phyloP scores from a whole-genome alignment of 2,329 filamentous ascomycete genomes.

The Scedosporium aurantiacum region DNA sequence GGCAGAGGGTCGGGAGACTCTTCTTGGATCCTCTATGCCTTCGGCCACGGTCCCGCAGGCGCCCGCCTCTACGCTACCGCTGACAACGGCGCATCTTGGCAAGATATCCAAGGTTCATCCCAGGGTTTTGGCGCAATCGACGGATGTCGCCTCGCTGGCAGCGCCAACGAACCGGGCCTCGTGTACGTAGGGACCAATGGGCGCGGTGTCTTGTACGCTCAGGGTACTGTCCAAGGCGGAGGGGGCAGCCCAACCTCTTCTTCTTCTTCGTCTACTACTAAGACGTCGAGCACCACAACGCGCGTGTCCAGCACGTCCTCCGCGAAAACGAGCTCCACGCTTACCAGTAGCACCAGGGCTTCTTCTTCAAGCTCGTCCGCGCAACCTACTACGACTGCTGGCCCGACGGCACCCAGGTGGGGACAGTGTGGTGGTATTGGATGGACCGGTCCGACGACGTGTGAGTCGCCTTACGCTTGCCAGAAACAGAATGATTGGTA shows the following conservation, averaged over 20 bases:
- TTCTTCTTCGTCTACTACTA: background rate
- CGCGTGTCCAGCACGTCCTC: background rate
- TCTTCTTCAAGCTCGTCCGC: background rate
- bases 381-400: background rate
- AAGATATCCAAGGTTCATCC: constrained; percentile 30
- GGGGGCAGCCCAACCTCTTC: background rate
- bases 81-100: constrained; percentile 31
- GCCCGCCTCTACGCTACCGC: constrained; percentile 32
- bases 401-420: background rate
- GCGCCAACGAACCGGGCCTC: constrained; percentile 30
- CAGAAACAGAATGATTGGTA: constrained; percentile 24
- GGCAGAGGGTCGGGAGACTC: constrained; percentile 25
- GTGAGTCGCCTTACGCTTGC: constrained; percentile 27
- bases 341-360: constrained; percentile 4
- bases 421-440: constrained; percentile 33
- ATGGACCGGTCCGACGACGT: constrained; percentile 34
- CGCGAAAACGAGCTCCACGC: constrained; percentile 1
- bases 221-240: constrained; percentile 6
- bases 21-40: constrained; percentile 36
- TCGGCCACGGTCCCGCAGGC: constrained; percentile 31
- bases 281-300: too few relatives aligned
- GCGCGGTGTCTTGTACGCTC: constrained; percentile 29
- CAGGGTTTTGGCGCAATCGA: constrained; percentile 34
- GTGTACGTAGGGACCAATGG: constrained; percentile 42
- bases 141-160: constrained; percentile 28